Percentiles rank a stretch among this genome's conserved stretches.
Evolutionary conservation across 805 yeast genomes (phyloP).

Genomic region (Lachancea dasiensis): DNA sequence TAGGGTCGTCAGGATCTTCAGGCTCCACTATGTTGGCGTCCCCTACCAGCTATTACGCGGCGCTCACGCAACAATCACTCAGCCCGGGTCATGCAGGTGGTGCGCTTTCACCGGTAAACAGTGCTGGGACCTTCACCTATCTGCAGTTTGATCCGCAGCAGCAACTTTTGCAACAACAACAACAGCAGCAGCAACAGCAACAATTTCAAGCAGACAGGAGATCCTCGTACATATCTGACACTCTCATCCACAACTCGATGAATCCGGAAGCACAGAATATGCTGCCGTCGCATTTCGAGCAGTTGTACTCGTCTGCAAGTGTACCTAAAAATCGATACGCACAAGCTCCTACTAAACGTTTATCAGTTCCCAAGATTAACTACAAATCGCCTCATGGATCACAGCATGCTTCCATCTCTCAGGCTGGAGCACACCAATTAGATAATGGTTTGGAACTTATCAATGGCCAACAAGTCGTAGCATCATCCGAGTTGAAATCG

Average conservation of each 20-base stretch:
- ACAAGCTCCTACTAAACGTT: constrained; percentile 3
- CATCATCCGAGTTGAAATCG: constrained; percentile 50
- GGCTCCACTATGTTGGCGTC: constrained; percentile 9
- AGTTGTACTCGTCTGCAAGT: constrained; percentile 2
- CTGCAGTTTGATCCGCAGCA: constrained; percentile 5
- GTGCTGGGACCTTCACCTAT: constrained; percentile 10
- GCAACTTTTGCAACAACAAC: constrained; percentile 3
- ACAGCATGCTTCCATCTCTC: constrained; percentile 1
- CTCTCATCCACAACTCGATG: constrained; percentile 36
- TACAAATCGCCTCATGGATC: neutral
- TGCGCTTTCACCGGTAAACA: constrained; percentile 12
- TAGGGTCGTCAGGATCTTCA: constrained; percentile 10
- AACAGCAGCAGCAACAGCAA: constrained; percentile 12
- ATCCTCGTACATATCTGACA: constrained; percentile 70
- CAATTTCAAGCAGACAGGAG: constrained; percentile 51
- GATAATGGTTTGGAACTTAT: constrained; percentile 57
- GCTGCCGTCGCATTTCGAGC: constrained; percentile 8
- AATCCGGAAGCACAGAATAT: constrained; percentile 3
- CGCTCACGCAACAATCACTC: constrained; percentile 11
- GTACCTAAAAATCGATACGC: constrained; percentile 5
- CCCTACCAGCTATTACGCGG: constrained; percentile 13
- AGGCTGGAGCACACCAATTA: constrained; percentile 29
- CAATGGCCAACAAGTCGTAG: constrained; percentile 49
- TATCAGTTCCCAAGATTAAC: constrained; percentile 7
- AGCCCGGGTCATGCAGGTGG: constrained; percentile 9